Evolutionary conservation across 1,284 basidiomycete genomes (phyloP).

Genomic region (Gomphus sp.): DNA sequence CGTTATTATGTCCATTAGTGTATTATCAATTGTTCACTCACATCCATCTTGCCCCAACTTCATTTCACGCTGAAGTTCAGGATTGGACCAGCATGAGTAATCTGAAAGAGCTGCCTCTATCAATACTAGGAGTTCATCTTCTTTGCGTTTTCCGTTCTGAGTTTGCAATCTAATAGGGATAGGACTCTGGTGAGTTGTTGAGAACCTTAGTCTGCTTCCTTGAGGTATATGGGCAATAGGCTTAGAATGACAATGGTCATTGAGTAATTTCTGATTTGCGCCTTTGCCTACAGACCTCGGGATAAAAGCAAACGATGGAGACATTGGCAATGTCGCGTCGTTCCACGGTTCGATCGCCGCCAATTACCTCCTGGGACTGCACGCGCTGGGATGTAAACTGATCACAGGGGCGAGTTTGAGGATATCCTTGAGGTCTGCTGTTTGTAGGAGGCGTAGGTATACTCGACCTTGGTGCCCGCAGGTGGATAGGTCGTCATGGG

Average conservation of each 20-base stretch:
- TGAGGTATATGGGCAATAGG: background rate
- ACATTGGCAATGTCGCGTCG: background rate
- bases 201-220: background rate
- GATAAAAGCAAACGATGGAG: slow-evolving; percentile 3
- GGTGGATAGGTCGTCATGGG: too few relatives aligned
- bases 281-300: slow-evolving; percentile 4
- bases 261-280: background rate
- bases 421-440: too few relatives aligned
- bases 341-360: too few relatives aligned
- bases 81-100: slow-evolving; percentile 3
- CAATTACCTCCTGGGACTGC: too few relatives aligned
- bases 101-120: slow-evolving; percentile 7
- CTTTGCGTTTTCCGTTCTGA: background rate
- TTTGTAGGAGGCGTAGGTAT: too few relatives aligned
- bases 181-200: background rate
- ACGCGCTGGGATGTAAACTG: too few relatives aligned
- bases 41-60: slow-evolving; percentile 13
- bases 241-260: background rate
- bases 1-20: background rate
- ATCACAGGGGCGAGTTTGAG: too few relatives aligned
- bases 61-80: background rate
- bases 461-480: too few relatives aligned
- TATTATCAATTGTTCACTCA: slow-evolving; percentile 7
- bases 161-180: background rate
- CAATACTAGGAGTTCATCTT: slow-evolving; percentile 4